Percentiles rank a stretch among this genome's conserved stretches.
These are phyloP conservation scores for Syncephalastrum sp. DNA, from an alignment of 371 early-diverging fungal species.

Conservation along the genomic window DNA sequence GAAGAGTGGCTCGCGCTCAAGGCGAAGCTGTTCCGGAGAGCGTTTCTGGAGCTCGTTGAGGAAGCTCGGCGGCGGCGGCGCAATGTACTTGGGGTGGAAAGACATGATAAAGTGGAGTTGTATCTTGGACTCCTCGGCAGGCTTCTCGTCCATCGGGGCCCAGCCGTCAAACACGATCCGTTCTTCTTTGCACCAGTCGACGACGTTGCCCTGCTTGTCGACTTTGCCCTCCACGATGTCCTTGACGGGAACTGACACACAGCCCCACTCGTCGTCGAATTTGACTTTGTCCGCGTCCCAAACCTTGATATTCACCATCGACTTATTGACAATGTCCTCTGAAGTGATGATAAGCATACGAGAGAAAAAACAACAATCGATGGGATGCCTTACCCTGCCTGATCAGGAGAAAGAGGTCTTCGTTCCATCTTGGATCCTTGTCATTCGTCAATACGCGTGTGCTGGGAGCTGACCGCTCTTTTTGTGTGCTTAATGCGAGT, in stretches of 20 bases:
- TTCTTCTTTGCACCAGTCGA: conserved; percentile 23
- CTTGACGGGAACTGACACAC: conserved; percentile 23
- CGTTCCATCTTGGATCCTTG: conserved; percentile 33
- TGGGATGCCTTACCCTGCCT: conserved; percentile 16
- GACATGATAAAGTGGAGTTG: conserved; percentile 22
- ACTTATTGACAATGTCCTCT: conserved; percentile 31
- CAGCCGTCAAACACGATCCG: conserved; percentile 33
- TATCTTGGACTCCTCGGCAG: conserved; percentile 13
- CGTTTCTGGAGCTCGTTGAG: conserved; percentile 7
- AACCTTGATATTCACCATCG: conserved; percentile 27
- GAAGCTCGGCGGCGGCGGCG: conserved; percentile 5
- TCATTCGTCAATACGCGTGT: conserved; percentile 35
- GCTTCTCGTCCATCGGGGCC: conserved; percentile 29
- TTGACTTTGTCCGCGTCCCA: conserved; percentile 38
- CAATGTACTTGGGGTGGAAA: conserved; percentile 35
- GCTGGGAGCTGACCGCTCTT: conserved; percentile 13
- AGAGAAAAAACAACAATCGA: neutral
- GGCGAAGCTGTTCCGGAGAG: conserved; percentile 3
- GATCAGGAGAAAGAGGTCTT: conserved; percentile 24
- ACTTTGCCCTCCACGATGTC: conserved; percentile 22
- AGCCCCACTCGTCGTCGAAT: conserved; percentile 28
- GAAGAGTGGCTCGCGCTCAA: conserved; percentile 10
- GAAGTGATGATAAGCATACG: neutral
- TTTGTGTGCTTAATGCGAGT: conserved; percentile 17
- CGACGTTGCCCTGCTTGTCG: conserved; percentile 22